Evolutionary conservation across 257 asterid genomes (phyloP).

Genomic region (Nicotiana benthamiana): DNA sequence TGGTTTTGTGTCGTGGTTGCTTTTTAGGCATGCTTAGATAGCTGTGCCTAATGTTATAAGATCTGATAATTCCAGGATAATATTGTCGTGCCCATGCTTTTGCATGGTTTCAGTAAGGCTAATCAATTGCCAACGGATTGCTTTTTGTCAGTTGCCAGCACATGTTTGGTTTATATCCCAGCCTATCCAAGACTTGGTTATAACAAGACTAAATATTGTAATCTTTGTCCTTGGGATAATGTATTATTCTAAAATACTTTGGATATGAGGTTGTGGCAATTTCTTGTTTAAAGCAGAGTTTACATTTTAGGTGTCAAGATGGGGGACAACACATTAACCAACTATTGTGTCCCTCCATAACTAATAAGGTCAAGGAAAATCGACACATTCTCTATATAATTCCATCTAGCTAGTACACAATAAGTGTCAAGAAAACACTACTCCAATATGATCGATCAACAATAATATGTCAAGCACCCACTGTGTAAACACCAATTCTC

Average conservation of each 20-base stretch:
- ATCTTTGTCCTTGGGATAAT: neutral
- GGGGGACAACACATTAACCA: neutral
- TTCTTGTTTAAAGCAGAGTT: neutral
- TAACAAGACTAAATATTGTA: neutral
- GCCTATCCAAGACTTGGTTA: neutral
- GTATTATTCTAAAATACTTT: neutral
- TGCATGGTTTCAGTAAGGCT: neutral
- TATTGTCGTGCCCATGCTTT: neutral
- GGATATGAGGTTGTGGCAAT: neutral
- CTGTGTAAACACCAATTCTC: too few species aligned
- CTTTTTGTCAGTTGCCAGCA: conserved; percentile 3
- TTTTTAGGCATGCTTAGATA: conserved; percentile 9
- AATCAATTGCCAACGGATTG: neutral
- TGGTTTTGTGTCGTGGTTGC: conserved; percentile 1
- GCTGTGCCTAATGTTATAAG: neutral
- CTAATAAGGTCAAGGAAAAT: neutral
- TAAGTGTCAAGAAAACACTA: too few species aligned
- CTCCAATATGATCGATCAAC: too few species aligned
- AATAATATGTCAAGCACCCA: too few species aligned
- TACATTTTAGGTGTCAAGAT: neutral
- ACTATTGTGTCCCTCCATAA: neutral
- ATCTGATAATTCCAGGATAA: neutral
- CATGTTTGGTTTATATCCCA: neutral
- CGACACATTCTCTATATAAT: neutral
- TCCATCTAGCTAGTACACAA: too few species aligned